Percentiles rank a stretch among this genome's conserved stretches.
phyloP scores from a whole-genome alignment of 2,329 filamentous ascomycete species.

The Zopfia rhizophila region DNA sequence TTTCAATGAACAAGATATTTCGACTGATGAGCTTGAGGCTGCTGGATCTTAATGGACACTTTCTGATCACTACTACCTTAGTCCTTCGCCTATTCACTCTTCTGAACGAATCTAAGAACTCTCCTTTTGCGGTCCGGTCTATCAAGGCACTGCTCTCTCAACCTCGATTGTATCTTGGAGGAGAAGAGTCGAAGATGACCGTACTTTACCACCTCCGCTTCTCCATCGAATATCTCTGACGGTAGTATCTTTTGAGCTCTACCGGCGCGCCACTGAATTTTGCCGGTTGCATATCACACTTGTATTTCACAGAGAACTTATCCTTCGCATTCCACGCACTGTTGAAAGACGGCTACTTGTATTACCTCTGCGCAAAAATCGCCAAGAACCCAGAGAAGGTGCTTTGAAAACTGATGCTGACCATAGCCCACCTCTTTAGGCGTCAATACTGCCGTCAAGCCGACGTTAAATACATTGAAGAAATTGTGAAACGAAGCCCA shows the following conservation, averaged over 20 bases:
- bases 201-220: slow-evolving; percentile 82
- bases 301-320: slow-evolving; percentile 81
- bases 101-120: slow-evolving; percentile 72
- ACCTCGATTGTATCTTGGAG: slow-evolving; percentile 75
- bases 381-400: slow-evolving; percentile 61
- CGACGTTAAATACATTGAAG: slow-evolving; percentile 59
- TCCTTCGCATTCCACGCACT: slow-evolving; percentile 81
- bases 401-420: slow-evolving; percentile 71
- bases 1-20: slow-evolving; percentile 69
- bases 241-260: slow-evolving; percentile 71
- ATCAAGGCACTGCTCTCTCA: slow-evolving; percentile 76
- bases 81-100: slow-evolving; percentile 75
- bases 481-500: slow-evolving; percentile 65
- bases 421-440: slow-evolving; percentile 77
- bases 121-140: slow-evolving; percentile 69
- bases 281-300: slow-evolving; percentile 73
- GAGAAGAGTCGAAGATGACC: slow-evolving; percentile 72
- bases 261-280: slow-evolving; percentile 76
- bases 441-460: slow-evolving; percentile 64
- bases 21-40: slow-evolving; percentile 78
- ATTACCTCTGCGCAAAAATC: slow-evolving; percentile 69
- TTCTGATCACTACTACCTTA: slow-evolving; percentile 78
- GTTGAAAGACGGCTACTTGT: slow-evolving; percentile 76
- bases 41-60: slow-evolving; percentile 80
- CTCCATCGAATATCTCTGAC: slow-evolving; percentile 80